phyloP scores from a whole-genome alignment of 2,329 filamentous ascomycete genomes.

The Emmonsiellopsis sp. region DNA sequence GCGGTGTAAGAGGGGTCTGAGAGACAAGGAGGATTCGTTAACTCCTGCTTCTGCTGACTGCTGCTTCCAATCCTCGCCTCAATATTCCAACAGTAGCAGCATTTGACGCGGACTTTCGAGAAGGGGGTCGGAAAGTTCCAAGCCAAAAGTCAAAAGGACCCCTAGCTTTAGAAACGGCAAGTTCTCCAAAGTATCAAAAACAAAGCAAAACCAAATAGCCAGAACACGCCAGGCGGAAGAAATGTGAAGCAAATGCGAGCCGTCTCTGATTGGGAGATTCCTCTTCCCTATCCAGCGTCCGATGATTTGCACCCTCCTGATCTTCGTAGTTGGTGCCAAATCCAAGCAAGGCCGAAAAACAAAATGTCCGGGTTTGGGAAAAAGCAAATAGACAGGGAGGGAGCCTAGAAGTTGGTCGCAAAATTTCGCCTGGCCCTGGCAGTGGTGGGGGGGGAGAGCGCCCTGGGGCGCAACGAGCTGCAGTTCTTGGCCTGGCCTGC shows the following conservation, averaged over 20 bases:
- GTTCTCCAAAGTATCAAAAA: background rate
- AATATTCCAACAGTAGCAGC: no score
- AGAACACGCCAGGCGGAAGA: constrained; percentile 8
- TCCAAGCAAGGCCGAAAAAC: background rate
- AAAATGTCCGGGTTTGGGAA: background rate
- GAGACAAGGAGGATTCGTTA: background rate
- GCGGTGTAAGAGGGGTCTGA: background rate
- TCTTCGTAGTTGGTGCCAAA: no score
- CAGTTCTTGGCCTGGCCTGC: background rate
- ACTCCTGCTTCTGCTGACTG: no score
- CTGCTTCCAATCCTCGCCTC: no score
- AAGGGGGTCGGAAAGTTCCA: no score
- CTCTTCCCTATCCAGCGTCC: background rate
- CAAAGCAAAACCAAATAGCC: constrained; percentile 10
- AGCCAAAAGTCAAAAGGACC: no score
- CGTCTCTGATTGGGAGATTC: no score
- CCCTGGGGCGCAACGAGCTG: background rate
- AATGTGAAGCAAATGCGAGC: no score
- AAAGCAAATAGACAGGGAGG: background rate
- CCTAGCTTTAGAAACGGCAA: no score
- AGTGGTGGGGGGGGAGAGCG: no score
- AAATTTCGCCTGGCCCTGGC: background rate
- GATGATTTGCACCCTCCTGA: no score
- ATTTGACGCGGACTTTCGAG: no score
- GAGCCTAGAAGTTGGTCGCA: background rate